These are phyloP conservation scores for Fusarium penzigii DNA, from an alignment of 2,329 filamentous ascomycete genomes.

Conservation along the genomic window DNA sequence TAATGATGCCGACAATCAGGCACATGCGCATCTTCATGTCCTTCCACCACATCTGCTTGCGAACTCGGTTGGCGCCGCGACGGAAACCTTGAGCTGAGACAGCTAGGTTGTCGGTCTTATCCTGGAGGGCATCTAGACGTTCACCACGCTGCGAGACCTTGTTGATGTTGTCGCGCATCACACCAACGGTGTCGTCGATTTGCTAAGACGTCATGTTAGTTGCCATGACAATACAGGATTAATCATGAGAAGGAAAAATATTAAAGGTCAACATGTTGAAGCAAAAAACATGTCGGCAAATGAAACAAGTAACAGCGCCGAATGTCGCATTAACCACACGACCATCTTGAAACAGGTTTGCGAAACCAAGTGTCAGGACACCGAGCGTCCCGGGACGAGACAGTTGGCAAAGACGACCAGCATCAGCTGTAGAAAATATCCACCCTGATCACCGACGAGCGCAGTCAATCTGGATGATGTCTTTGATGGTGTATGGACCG, in stretches of 20 bases:
- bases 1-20: conserved; percentile 85
- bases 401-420: background rate
- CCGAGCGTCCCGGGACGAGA: background rate
- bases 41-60: conserved; percentile 99
- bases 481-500: background rate
- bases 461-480: background rate
- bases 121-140: conserved; percentile 81
- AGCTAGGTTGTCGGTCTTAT: conserved; percentile 93
- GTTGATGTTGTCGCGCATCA: conserved; percentile 98
- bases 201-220: conserved; percentile 59
- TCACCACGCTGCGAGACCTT: conserved; percentile 93
- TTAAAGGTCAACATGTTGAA: background rate
- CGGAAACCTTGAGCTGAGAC: conserved; percentile 94
- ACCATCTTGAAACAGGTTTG: background rate
- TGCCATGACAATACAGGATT: background rate
- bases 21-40: conserved; percentile 99
- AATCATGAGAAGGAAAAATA: background rate
- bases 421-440: background rate
- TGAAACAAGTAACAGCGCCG: no score
- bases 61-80: conserved; percentile 91
- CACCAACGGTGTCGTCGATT: conserved; percentile 94
- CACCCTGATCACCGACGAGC: background rate
- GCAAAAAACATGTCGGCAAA: no score
- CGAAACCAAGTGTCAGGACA: background rate
- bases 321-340: background rate